A percentile compares a stretch with the other conserved stretches of the same genome.
These are phyloP conservation scores for Amesomyces nigricolor DNA, from an alignment of 2,329 filamentous ascomycete genomes.

Conservation along the genomic window DNA sequence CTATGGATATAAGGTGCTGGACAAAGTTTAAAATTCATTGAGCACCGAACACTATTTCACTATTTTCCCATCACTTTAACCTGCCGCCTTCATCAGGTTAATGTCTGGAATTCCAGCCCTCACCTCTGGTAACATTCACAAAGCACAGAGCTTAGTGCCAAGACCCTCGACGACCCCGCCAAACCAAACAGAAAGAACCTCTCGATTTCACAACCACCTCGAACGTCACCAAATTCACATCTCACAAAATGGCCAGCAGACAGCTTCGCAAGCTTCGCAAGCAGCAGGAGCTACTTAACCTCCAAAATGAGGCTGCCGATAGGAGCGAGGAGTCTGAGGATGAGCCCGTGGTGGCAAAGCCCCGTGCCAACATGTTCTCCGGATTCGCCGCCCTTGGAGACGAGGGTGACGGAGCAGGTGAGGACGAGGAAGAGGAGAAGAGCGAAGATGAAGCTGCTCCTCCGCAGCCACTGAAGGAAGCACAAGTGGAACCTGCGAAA, in stretches of 20 bases:
- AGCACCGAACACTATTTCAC: too few relatives aligned
- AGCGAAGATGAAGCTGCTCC: constrained; percentile 16
- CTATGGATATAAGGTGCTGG: too few relatives aligned
- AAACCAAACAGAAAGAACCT: neutral
- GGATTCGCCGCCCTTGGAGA: constrained; percentile 46
- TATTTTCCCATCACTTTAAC: too few relatives aligned
- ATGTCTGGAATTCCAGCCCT: too few relatives aligned
- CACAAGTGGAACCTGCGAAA: constrained; percentile 30
- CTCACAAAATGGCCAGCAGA: constrained; percentile 42
- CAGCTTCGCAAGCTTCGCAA: constrained; percentile 49
- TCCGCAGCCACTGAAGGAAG: constrained; percentile 4
- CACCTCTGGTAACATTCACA: too few relatives aligned
- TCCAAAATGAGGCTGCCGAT: constrained; percentile 30
- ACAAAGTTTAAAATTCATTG: too few relatives aligned
- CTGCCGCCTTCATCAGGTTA: too few relatives aligned
- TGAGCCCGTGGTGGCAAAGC: constrained; percentile 32
- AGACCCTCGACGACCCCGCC: neutral
- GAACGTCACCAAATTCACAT: too few relatives aligned
- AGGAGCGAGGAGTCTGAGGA: constrained; percentile 31
- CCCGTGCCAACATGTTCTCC: constrained; percentile 44
- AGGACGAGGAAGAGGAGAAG: constrained; percentile 31
- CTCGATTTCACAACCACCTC: constrained; percentile 3
- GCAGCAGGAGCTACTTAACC: constrained; percentile 41
- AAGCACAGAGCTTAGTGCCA: too few relatives aligned
- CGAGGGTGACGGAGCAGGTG: constrained; percentile 37